Base-by-base conservation (phyloP, 2,329 filamentous ascomycete species). In the Acarospora socialis region DNA sequence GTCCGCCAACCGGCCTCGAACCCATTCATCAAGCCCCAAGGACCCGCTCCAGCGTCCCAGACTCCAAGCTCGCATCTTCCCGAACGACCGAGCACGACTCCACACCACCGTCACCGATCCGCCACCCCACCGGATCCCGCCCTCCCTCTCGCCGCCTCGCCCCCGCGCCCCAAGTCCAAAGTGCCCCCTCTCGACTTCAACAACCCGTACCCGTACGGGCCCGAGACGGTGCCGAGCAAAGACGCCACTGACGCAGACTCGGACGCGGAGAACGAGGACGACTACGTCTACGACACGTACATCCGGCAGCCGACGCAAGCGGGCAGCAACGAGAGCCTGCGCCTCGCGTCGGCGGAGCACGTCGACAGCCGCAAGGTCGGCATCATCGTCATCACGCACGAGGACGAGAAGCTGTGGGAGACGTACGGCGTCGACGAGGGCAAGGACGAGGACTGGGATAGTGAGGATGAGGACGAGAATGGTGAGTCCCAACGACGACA, bases 251-350 rank as follows among this genome's bases (percentile, higher is more conserved):
- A 32, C 13, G 54, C 54, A 37, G 54, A 60, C 21, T 46, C 53
- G 7, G 55, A 59, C 14, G 57, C 60, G 7, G 57, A 60, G 13
- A 56, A 57, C 13, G 62, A 63, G n/a, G 54, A 48, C 14, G 66
- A 69, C 26, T 75, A 70, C 46, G 67, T 75, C 35, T 73, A 72
- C 48, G 71, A 75, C 43, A 71, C 67, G 7, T 75, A 74, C 47
- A 54, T 73, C 24, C 66, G 70, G 2, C 56, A 63, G 12, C 54
- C 50, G n/a, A 39, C 59, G 12, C 46, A 52, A 9, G 19, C 39
- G 2, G 47, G 51, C n/a, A 37, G 42, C 12, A 45, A 50, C 7
- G 41, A n/a, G n/a, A n/a, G n/a, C n/a, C n/a, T 51, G 27, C 36
- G 54, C 35, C 54, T 45, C 9, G 54, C 60, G 37, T 51, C 54